phyloP scores from a whole-genome alignment of 2,329 filamentous ascomycete species.

The Botrytis tulipae region DNA sequence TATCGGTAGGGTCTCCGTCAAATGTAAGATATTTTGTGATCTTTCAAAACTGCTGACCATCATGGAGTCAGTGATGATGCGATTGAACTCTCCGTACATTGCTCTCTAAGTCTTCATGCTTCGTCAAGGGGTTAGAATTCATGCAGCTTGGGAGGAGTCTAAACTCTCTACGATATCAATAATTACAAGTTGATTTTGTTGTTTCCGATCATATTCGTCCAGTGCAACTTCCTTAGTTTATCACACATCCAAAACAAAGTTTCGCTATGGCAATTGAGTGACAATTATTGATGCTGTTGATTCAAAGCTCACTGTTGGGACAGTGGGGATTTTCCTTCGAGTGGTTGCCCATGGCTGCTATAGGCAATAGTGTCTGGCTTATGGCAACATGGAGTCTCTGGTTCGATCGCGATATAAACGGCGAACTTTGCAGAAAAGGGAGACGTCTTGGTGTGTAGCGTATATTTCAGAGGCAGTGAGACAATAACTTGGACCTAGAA shows the following conservation, averaged over 20 bases:
- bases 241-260: neutral
- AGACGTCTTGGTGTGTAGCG: neutral
- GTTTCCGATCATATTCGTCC: neutral
- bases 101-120: neutral
- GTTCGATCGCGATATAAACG: neutral
- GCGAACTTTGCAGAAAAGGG: neutral
- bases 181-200: neutral
- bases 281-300: neutral
- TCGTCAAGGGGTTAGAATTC: neutral
- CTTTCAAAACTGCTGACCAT: neutral
- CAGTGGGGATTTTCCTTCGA: neutral
- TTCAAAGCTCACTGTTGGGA: neutral
- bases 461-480: neutral
- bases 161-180: neutral
- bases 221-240: neutral
- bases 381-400: neutral
- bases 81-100: neutral
- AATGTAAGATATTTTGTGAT: neutral
- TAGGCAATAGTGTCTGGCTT: neutral
- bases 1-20: neutral
- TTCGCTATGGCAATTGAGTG: neutral
- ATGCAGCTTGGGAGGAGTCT: neutral
- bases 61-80: neutral
- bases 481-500: neutral
- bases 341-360: neutral